Base-by-base conservation (phyloP, 441 rosid genomes). In the Arabidopsis lyrata region DNA sequence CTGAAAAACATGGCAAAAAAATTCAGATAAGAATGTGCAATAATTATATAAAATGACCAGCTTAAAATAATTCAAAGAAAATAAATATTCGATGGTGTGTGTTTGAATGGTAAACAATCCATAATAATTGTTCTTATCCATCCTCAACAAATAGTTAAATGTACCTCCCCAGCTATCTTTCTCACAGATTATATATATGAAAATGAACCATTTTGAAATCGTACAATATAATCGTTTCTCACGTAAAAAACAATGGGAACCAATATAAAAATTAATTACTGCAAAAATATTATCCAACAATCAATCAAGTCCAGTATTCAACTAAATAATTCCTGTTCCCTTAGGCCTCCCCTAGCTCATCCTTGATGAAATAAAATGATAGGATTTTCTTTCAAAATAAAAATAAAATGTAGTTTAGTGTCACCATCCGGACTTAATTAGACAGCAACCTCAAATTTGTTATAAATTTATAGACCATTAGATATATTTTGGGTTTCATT, bases 361-460 rank as follows among this genome's bases (percentile, higher is more conserved):
- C 27, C 63, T 35, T 35, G 11, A 16, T 58, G 9, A 15, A 16
- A 34, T 32, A 48, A 15, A 15, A 15, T 16, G 22, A 31, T 32
- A 9, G 24, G 5, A 8, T 8, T 24, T 24, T 24, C 27, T 24
- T 24, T 24, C 27, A 24, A 24, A 24, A 24, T 24, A 24, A 24
- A 24, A 24, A 24, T 24, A 24, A 24, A 24, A 57, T 44, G 53
- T n/a, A 8, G 50, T 44, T 63, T 10, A 45, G 22, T 49, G 58
- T 65, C 59, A 20, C 45, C 65, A 45, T 45, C 41, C 12, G n/a
- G 65, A 57, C 15, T 56, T 36, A n/a, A 45, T 14, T 69, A 20
- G 48, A 47, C 22, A 50, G 13, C 8, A 22, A 47, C 14, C 13
- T 32, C 35, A 27, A 44, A 13, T 14, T 3, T 57, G 35, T 22